Base-by-base conservation (phyloP, 805 yeast species). In the Sungouiella blattae region DNA sequence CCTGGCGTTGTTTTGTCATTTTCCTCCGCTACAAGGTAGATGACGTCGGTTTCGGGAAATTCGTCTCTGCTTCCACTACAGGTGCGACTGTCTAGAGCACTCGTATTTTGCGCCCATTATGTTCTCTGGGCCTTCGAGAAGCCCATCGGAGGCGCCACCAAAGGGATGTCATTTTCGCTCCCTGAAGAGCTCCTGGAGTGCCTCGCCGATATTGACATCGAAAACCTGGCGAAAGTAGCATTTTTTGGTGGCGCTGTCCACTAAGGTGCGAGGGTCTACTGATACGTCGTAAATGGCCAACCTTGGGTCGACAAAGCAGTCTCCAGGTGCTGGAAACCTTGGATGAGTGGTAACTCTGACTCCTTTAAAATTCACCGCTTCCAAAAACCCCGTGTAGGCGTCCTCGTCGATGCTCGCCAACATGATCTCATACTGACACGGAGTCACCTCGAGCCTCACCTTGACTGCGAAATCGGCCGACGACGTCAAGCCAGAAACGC, bases 391-490 rank as follows among this genome's bases (percentile, higher is more conserved):
- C 12, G 14, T 25, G 28, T 30, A 27, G 21, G 18, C 33, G 13
- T 14, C 38, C 6, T 27, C 15, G 11, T 23, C 11, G 14, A 21
- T 6, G 28, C 30, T 26, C 14, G n/a, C 24, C 11, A 40, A 21
- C 35, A 42, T 23, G 28, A 42, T 14, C 39, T 42, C 46, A 25
- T 42, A 42, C 16, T 26, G 31, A 25, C 42, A 40, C 12, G 17
- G n/a, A 8, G 14, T 27, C 20, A 16, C 18, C 18, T 34, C 37
- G 34, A 42, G 40, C 4, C 35, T 16, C 23, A 42, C 6, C 25
- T 42, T 42, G 14, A 18, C n/a, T 2, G 32, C 25, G 12, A 24
- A n/a, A 3, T 12, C 14, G 24, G 15, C 26, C 18, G 8, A 30
- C 30, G 22, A 27, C 12, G 31, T 33, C 41, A 13, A 42, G 35